Base-by-base conservation (phyloP, 2,329 filamentous ascomycete genomes). In the Penicillium corylophilum region DNA sequence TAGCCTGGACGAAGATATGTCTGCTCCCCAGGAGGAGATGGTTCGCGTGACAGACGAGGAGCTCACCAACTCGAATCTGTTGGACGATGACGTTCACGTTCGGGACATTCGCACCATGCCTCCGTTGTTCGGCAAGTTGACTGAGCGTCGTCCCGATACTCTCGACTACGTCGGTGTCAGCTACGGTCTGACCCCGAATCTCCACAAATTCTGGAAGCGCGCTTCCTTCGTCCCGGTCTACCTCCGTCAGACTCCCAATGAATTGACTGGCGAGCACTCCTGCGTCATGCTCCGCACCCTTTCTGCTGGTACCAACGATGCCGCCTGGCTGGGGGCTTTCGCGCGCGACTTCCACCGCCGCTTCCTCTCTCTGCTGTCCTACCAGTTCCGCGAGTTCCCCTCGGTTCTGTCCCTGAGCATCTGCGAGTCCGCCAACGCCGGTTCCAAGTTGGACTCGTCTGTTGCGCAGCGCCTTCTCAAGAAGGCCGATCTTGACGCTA, bases 161-260 rank as follows among this genome's bases (percentile, higher is more conserved):
- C 83, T 99, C 6, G 94, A 99, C 73, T 99, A 97, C 66, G 74
- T 99, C 15, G 94, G 95, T 67, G 95, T 99, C 44, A 95, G 90
- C 65, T 99, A 95, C 69, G 95, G 94, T 47, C 79, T 99, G 50
- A 99, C 94, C 0, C 80, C 86, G 35, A 81, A 84, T 13, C 83
- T 99, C 13, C 94, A 96, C 76, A 95, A 90, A 67, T 99, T 99
- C 79, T 99, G 94, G 94, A 96, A 96, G 74, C 87, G 89, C 31
- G 84, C 88, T 15, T 79, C 80, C 1, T 99, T 96, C 70, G 84
- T 86, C 2, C 94, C 94, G 0, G 90, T 99, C 0, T 99, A 99
- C 66, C 81, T 99, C 13, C 84, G 94, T 29, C 94, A 99, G 76
- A 99, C 95, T 2, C 81, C 94, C 46, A 99, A 97, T 68, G 94